Base-by-base conservation (phyloP, 129 eudicot genomes). In the Sambucus nigra region DNA sequence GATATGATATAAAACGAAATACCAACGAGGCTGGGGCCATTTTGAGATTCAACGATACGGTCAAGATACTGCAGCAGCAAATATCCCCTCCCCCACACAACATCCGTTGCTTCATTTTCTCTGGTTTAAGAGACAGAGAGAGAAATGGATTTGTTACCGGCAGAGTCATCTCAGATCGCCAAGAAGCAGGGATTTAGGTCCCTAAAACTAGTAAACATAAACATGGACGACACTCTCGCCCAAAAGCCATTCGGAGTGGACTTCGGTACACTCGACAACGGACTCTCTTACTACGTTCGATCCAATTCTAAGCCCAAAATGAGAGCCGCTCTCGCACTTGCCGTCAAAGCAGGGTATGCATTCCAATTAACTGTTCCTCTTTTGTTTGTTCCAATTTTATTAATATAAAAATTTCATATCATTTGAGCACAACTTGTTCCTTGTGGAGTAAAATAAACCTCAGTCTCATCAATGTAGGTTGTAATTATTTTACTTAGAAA, bases 291-390 rank as follows among this genome's bases (percentile, higher is more conserved):
- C 47, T 88, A 83, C 39, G 97, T 88, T 9, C 77, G 94, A n/a
- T 77, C 65, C 55, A 88, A 80, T 73, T 69, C 94, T 12, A 88
- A 88, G 71, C 97, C 97, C 62, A 77, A 64, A 70, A 88, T 80
- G 94, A 64, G 97, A 57, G 97, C 97, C 22, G 97, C 97, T 33
- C 84, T 88, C 15, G 94, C 94, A 42, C 91, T 88, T 51, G 97
- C 81, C 45, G 87, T 88, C 12, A 88, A 75, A 61, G 94, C 71
- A 71, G 95, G 95, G 92, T 86, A 69, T 35, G 56, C 53, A 35
- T 13, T 32, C 17, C 31, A 10, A 9, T 53, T 19, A 11, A 29
- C 21, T 1, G 24, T 19, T 28, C 39, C 15, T 44, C 24, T 51
- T 32, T 26, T 0, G 20, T 11, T 42, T 42, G 48, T n/a, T 62